Conservation (phyloP, 2,329 filamentous ascomycete species). For the Colletotrichum acutatum region DNA sequence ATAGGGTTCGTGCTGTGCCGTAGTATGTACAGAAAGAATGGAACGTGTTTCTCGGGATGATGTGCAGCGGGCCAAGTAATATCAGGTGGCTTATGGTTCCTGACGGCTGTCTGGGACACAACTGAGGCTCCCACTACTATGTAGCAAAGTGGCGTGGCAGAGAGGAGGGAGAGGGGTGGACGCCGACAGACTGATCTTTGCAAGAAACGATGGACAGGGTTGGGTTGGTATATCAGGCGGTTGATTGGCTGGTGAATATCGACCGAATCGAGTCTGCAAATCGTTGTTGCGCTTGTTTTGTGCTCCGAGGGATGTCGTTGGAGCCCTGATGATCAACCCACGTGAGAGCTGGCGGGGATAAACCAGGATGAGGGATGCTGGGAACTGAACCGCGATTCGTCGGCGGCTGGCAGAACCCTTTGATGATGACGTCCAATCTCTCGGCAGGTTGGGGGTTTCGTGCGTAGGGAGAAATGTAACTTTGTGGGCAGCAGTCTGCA, state of each 20-base stretch:
- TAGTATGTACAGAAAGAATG: not conserved
- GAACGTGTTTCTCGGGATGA: slow-evolving; percentile 20
- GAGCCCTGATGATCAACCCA: not conserved
- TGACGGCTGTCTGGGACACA: slow-evolving; percentile 27
- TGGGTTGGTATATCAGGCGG: not conserved
- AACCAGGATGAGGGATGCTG: not conserved
- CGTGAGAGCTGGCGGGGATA: slow-evolving; percentile 10
- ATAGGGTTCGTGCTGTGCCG: slow-evolving; percentile 38
- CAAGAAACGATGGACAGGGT: not conserved
- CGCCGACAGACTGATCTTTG: slow-evolving; percentile 7
- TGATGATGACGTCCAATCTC: not conserved
- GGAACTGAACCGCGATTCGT: not conserved
- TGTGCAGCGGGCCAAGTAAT: slow-evolving; percentile 24
- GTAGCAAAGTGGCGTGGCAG: slow-evolving; percentile 19
- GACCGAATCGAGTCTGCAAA: not conserved
- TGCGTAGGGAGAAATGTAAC: not conserved
- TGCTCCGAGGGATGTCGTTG: slow-evolving; percentile 17
- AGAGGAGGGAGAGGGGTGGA: slow-evolving; percentile 3
- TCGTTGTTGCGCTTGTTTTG: not conserved
- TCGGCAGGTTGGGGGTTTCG: not conserved
- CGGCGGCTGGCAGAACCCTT: not conserved
- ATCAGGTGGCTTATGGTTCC: slow-evolving; percentile 22
- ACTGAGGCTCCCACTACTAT: slow-evolving; percentile 22
- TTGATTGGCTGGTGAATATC: slow-evolving; percentile 4
- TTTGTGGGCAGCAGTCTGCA: slow-evolving; percentile 1